These are phyloP conservation scores for Chrysopogon serrulatus DNA, from an alignment of 176 grass and related monocot species.

Conservation along the genomic window DNA sequence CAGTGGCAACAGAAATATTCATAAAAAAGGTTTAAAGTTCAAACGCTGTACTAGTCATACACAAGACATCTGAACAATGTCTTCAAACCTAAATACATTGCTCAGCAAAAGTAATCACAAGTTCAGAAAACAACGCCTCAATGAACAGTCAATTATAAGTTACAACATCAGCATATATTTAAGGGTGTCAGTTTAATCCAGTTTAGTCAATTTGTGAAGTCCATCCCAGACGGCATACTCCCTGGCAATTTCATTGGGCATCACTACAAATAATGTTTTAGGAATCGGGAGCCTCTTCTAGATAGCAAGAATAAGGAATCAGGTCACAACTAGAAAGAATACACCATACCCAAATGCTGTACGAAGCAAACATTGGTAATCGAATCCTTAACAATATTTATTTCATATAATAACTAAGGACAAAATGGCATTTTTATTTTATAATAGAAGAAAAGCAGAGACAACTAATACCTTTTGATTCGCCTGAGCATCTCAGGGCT, in stretches of 20 bases:
- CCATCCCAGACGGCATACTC: neutral
- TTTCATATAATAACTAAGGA: no score
- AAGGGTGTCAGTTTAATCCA: neutral
- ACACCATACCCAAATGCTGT: neutral
- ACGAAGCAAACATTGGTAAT: neutral
- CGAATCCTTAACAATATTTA: neutral
- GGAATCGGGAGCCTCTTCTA: neutral
- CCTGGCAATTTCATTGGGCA: neutral
- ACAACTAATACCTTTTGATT: conserved; percentile 50
- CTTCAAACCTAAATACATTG: neutral
- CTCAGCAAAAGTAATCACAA: neutral
- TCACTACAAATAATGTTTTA: neutral
- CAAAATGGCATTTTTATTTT: neutral
- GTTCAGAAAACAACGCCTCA: neutral
- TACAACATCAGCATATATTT: neutral
- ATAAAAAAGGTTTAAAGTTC: neutral
- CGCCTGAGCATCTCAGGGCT: conserved; percentile 63
- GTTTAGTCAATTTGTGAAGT: neutral
- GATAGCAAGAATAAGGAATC: neutral
- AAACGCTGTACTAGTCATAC: neutral
- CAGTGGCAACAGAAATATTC: neutral
- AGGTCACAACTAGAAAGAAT: neutral
- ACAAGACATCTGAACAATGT: neutral
- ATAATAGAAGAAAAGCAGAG: neutral
- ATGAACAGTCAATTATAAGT: neutral